Conservation (phyloP, 768 basidiomycete species). For the Calocybe cyanea region DNA sequence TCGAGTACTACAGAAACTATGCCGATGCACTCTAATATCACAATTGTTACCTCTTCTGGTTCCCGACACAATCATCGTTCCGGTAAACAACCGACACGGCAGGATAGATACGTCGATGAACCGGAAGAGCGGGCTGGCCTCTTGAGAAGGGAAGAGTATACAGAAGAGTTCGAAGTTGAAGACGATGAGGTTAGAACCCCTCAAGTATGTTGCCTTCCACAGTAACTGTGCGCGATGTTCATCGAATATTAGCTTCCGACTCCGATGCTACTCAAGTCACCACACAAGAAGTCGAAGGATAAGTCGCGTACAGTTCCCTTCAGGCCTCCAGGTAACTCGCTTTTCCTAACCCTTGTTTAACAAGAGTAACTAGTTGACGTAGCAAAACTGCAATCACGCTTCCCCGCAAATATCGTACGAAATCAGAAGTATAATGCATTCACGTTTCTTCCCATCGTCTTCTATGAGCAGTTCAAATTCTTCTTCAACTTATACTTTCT, state of each 20-base stretch:
- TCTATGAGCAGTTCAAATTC: conserved; percentile 99
- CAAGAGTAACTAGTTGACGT: conserved; percentile 1
- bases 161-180: conserved; percentile 34
- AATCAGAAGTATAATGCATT: conserved; percentile 98
- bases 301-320: conserved; percentile 78
- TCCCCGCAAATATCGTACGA: conserved; percentile 86
- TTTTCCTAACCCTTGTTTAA: neutral
- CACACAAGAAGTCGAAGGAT: conserved; percentile 42
- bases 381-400: conserved; percentile 72
- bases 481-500: conserved; percentile 99
- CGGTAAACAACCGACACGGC: conserved; percentile 42
- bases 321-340: conserved; percentile 55
- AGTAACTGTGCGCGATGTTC: conserved; percentile 11
- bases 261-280: conserved; percentile 16
- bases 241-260: conserved; percentile 16
- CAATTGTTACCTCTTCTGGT: conserved; percentile 23
- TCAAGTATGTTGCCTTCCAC: conserved; percentile 7
- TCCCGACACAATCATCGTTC: conserved; percentile 22
- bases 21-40: conserved; percentile 23
- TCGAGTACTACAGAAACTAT: conserved; percentile 20
- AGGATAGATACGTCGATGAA: conserved; percentile 58
- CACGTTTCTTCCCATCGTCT: conserved; percentile 95
- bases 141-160: conserved; percentile 37
- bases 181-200: conserved; percentile 16
- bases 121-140: conserved; percentile 60